Conservation (phyloP, 2,329 filamentous ascomycete species). For the Talaromyces piceae region DNA sequence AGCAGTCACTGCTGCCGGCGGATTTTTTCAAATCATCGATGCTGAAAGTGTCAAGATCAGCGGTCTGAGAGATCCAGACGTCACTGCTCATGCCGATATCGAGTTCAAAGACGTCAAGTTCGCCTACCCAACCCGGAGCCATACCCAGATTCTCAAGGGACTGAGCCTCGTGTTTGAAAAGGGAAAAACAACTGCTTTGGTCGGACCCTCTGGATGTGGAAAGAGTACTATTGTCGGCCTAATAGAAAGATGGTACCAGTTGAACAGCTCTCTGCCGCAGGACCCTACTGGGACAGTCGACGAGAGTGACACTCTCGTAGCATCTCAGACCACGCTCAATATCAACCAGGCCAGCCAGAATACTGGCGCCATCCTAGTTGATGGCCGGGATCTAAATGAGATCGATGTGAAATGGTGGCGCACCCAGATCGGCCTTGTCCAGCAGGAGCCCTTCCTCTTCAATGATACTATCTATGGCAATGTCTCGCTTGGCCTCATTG, state of each 20-base stretch:
- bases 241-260: conserved; percentile 37
- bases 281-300: neutral
- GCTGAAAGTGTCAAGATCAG: conserved; percentile 20
- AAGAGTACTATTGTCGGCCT: conserved; percentile 41
- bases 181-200: conserved; percentile 37
- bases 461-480: conserved; percentile 72
- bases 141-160: conserved; percentile 28
- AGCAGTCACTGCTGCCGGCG: conserved; percentile 22
- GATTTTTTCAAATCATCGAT: conserved; percentile 30
- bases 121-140: conserved; percentile 53
- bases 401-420: conserved; percentile 67
- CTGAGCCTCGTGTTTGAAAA: conserved; percentile 27
- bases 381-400: conserved; percentile 45
- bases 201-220: conserved; percentile 39
- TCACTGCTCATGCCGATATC: conserved; percentile 48
- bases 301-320: neutral
- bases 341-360: conserved; percentile 7
- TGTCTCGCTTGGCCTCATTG: conserved; percentile 61
- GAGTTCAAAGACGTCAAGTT: conserved; percentile 60
- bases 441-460: conserved; percentile 76
- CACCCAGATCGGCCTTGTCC: conserved; percentile 68
- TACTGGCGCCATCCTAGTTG: conserved; percentile 47
- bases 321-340: neutral
- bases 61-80: conserved; percentile 43
- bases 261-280: conserved; percentile 9